Conservation (phyloP, 768 basidiomycete genomes). For the Tulasnella calospora region DNA sequence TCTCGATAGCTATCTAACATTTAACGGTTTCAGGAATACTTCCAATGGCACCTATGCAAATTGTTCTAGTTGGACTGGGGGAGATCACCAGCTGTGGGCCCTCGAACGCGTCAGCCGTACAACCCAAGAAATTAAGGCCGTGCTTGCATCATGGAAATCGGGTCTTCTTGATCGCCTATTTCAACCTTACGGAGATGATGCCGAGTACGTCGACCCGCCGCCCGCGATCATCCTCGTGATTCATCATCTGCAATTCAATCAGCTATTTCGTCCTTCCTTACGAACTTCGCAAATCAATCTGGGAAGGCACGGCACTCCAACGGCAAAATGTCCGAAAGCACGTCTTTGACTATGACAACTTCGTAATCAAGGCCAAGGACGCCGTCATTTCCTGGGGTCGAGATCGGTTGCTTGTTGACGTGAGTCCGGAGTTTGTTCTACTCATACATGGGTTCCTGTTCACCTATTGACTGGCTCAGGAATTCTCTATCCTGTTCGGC, state of each 20-base stretch:
- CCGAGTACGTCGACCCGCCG: background rate
- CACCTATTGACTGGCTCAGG: background rate
- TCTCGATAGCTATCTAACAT: background rate
- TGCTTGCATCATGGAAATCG: background rate
- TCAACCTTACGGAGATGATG: background rate
- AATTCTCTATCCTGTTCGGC: background rate
- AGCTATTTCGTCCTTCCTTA: background rate
- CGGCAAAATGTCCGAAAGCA: background rate
- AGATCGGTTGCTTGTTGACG: background rate
- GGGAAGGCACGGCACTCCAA: background rate
- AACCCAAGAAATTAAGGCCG: background rate
- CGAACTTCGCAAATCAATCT: background rate
- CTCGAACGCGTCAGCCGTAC: background rate
- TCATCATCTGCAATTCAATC: background rate
- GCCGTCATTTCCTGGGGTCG: background rate
- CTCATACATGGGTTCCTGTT: background rate
- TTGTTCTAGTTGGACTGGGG: background rate
- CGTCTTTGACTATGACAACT: background rate
- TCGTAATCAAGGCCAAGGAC: background rate
- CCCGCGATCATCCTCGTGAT: background rate
- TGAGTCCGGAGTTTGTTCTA: background rate
- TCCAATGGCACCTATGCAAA: background rate
- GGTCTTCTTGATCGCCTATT: background rate
- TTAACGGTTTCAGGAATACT: background rate
- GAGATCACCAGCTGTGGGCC: background rate